phyloP scores from a whole-genome alignment of 1,284 basidiomycete species.

The Lignosus rhinocerotis region DNA sequence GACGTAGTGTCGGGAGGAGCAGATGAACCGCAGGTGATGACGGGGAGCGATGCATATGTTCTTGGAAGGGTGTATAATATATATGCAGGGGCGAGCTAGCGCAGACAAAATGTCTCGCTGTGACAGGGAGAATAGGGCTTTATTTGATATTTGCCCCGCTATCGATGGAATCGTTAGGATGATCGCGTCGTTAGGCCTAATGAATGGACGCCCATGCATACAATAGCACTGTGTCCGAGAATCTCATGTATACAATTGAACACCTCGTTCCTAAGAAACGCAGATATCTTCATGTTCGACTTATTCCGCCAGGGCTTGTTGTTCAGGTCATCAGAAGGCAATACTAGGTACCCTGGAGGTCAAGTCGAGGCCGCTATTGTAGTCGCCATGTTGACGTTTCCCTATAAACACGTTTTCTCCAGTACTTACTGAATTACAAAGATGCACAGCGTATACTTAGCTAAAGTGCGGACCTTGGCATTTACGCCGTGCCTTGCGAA shows the following conservation, averaged over 20 bases:
- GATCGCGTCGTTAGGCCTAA: too few relatives aligned
- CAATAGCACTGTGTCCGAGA: background rate
- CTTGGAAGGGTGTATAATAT: slow-evolving; percentile 6
- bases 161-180: background rate
- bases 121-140: background rate
- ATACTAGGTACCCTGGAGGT: background rate
- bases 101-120: slow-evolving; percentile 20
- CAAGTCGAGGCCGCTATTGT: background rate
- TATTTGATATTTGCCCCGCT: background rate
- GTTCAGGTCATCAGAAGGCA: background rate
- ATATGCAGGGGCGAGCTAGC: slow-evolving; percentile 17
- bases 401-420: background rate
- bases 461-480: slow-evolving; percentile 7
- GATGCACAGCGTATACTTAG: background rate
- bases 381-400: background rate
- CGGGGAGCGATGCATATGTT: background rate
- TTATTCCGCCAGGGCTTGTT: background rate
- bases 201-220: background rate
- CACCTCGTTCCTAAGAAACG: background rate
- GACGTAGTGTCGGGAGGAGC: slow-evolving; percentile 1
- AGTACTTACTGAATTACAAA: background rate
- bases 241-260: background rate
- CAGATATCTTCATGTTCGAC: background rate
- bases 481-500: slow-evolving; percentile 6
- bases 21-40: slow-evolving; percentile 8